Conservation (phyloP, 495 filamentous ascomycete species). For the Parmelia sp. region DNA sequence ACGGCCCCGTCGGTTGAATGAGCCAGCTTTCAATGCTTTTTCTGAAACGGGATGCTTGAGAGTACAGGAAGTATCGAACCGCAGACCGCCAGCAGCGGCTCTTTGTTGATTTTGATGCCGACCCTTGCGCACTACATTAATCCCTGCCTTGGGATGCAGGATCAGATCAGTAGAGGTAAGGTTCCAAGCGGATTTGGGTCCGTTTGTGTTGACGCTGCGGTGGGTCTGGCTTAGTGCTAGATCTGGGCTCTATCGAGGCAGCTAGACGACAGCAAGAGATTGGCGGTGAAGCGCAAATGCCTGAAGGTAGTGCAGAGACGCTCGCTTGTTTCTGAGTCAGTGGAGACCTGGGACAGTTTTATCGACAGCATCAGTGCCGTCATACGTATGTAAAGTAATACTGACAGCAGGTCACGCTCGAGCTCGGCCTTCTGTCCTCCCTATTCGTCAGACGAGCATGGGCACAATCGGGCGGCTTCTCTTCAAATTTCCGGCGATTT, state of each 20-base stretch:
- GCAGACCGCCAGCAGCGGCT: conserved; percentile 21
- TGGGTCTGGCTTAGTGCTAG: conserved; percentile 13
- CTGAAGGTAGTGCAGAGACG: conserved; percentile 4
- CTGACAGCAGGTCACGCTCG: background rate
- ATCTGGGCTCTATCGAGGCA: conserved; percentile 16
- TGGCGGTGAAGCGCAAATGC: conserved; percentile 23
- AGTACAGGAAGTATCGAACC: conserved; percentile 9
- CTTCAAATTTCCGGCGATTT: conserved; percentile 4
- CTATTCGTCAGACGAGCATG: background rate
- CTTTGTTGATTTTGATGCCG: conserved; percentile 21
- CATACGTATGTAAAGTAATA: conserved; percentile 1
- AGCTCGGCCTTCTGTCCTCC: background rate
- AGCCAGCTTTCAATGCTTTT: conserved; percentile 6
- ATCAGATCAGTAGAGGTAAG: conserved; percentile 14
- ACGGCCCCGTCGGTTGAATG: background rate
- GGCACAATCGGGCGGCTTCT: conserved; percentile 5
- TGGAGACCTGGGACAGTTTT: background rate
- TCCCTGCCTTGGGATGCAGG: conserved; percentile 9
- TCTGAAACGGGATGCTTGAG: conserved; percentile 3
- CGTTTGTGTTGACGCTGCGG: conserved; percentile 10
- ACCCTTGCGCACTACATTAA: conserved; percentile 9
- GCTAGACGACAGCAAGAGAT: conserved; percentile 11
- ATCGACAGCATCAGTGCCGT: background rate
- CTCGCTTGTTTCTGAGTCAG: conserved; percentile 1
- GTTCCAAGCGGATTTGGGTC: conserved; percentile 9